Evolutionary conservation across 2,329 filamentous ascomycete species (phyloP).

Genomic region (Thyridium curvatum): DNA sequence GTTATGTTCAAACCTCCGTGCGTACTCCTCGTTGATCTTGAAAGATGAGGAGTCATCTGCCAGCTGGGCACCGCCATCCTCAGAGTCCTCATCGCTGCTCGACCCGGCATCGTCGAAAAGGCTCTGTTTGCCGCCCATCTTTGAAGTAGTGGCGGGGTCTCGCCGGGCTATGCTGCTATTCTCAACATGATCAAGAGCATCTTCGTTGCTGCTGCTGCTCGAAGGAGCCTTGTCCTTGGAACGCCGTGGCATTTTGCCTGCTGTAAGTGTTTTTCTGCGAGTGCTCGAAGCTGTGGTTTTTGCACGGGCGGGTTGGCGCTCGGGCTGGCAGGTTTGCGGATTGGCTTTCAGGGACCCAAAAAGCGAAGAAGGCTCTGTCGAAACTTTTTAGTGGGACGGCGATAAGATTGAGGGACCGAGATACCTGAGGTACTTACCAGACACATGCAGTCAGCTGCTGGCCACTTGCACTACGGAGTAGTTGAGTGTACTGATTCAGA

Average conservation of each 20-base stretch:
- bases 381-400: constrained; percentile 25
- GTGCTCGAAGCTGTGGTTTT: no score
- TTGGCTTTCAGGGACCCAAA: no score
- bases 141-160: constrained; percentile 5
- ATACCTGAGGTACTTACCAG: no score
- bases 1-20: constrained; percentile 87
- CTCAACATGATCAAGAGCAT: constrained; percentile 5
- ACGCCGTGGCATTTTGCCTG: neutral
- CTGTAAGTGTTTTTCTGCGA: no score
- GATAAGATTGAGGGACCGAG: no score
- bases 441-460: no score
- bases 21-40: constrained; percentile 87
- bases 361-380: constrained; percentile 1
- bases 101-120: constrained; percentile 46
- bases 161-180: neutral
- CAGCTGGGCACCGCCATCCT: constrained; percentile 29
- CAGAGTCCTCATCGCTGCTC: constrained; percentile 34
- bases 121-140: constrained; percentile 33
- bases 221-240: neutral
- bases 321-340: no score
- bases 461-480: no score
- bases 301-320: no score
- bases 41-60: constrained; percentile 35
- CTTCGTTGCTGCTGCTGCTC: neutral
- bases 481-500: no score